Evolutionary conservation across 139 green algal genomes (phyloP).

Genomic region (Chlorella sp.): DNA sequence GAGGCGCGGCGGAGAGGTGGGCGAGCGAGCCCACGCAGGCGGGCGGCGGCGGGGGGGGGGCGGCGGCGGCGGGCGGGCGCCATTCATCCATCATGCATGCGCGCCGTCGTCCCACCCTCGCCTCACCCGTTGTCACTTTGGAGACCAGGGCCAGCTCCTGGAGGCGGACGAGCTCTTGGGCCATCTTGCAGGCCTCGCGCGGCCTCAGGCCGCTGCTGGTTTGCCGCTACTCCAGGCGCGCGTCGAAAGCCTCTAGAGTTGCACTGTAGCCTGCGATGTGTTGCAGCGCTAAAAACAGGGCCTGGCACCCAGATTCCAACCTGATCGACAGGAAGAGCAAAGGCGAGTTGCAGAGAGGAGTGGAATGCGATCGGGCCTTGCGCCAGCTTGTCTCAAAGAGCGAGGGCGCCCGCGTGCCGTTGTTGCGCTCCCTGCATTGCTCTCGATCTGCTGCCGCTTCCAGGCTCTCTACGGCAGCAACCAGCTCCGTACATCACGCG

Average conservation of each 20-base stretch:
- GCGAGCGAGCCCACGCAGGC: too few species aligned
- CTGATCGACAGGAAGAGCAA: neutral
- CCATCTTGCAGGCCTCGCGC: too few species aligned
- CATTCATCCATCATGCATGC: neutral
- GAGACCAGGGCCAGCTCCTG: slow-evolving; percentile 90
- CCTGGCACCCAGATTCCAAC: neutral
- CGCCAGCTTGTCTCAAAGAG: too few species aligned
- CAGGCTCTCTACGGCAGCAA: too few species aligned
- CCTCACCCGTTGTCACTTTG: slow-evolving; percentile 84
- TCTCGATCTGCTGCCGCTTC: too few species aligned
- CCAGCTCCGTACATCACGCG: too few species aligned
- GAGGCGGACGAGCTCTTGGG: too few species aligned
- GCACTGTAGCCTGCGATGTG: neutral
- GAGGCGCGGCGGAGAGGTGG: neutral
- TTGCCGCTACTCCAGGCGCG: slow-evolving; percentile 59
- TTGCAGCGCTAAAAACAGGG: neutral
- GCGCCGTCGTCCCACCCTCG: neutral
- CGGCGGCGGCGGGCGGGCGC: neutral
- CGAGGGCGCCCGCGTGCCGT: too few species aligned
- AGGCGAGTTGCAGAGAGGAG: neutral
- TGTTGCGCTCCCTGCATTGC: too few species aligned
- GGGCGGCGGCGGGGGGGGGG: neutral
- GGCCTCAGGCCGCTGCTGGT: too few species aligned
- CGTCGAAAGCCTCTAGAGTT: neutral
- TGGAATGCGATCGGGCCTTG: too few species aligned